phyloP scores from a whole-genome alignment of 441 rosid genomes.

The Flueggea neowawraea region DNA sequence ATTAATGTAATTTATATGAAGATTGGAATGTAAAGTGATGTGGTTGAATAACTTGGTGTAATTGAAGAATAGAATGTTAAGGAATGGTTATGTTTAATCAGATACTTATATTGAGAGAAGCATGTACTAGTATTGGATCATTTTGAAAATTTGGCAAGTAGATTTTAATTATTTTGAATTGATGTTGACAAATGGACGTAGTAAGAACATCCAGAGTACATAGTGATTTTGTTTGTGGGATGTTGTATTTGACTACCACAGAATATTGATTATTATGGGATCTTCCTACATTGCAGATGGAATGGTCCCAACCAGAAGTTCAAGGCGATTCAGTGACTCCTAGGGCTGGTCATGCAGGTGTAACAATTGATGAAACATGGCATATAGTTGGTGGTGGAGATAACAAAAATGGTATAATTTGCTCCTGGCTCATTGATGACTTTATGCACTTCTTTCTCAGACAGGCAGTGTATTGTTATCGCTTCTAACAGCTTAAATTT shows the following conservation, averaged over 20 bases:
- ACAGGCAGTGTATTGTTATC: neutral
- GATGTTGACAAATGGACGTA: no score
- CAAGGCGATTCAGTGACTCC: slow-evolving; percentile 75
- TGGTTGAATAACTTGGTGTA: no score
- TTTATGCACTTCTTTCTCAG: neutral
- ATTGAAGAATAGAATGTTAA: no score
- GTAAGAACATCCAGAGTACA: no score
- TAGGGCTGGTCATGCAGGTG: slow-evolving; percentile 95
- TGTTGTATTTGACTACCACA: no score
- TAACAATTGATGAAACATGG: slow-evolving; percentile 79
- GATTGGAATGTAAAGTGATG: no score
- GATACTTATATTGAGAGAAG: neutral
- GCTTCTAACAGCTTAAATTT: slow-evolving; percentile 3
- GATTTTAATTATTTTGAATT: neutral
- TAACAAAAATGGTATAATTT: slow-evolving; percentile 70
- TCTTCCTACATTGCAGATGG: slow-evolving; percentile 54
- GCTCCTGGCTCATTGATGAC: slow-evolving; percentile 7
- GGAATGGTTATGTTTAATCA: neutral
- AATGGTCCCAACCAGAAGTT: slow-evolving; percentile 91
- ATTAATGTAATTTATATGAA: neutral
- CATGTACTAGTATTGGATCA: neutral
- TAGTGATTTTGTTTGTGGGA: no score
- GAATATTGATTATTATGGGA: neutral
- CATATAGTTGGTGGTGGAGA: slow-evolving; percentile 96
- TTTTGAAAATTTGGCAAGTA: neutral